Evolutionary conservation across 345 rosid genomes (phyloP).

Genomic region (Acer negundo): DNA sequence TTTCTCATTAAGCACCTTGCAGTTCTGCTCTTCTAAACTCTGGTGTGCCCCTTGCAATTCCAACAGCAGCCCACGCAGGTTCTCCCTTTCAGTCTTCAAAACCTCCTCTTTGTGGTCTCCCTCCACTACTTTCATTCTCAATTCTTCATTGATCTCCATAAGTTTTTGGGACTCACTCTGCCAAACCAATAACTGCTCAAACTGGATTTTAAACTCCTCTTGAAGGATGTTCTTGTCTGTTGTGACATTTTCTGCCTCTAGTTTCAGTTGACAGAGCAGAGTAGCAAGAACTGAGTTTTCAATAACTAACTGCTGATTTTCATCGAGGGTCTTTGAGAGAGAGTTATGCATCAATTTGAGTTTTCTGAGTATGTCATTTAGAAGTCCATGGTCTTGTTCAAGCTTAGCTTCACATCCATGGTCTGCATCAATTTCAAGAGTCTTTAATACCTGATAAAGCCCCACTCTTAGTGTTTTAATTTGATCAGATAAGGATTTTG

Average conservation of each 20-base stretch:
- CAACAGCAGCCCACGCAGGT: conserved; percentile 46
- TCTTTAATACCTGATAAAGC: conserved; percentile 51
- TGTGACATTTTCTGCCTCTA: conserved; percentile 57
- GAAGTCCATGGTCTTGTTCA: conserved; percentile 44
- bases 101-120: conserved; percentile 59
- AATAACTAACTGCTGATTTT: conserved; percentile 52
- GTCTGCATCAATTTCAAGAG: conserved; percentile 44
- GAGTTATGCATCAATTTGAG: conserved; percentile 57
- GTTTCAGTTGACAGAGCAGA: conserved; percentile 60
- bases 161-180: conserved; percentile 48
- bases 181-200: conserved; percentile 45
- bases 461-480: conserved; percentile 53
- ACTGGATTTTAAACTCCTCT: conserved; percentile 47
- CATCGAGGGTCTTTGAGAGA: conserved; percentile 49
- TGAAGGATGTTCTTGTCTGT: conserved; percentile 45
- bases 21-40: conserved; percentile 52
- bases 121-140: conserved; percentile 50
- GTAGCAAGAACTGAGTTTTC: conserved; percentile 67
- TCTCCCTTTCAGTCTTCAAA: conserved; percentile 53
- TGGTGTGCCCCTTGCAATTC: conserved; percentile 45
- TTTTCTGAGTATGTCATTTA: conserved; percentile 41
- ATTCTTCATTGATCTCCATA: conserved; percentile 42
- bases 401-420: conserved; percentile 35
- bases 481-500: conserved; percentile 55
- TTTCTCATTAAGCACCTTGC: conserved; percentile 52